Percentiles rank a stretch among this genome's conserved stretches.
Conservation (phyloP, 768 basidiomycete genomes). For the Tremella fuciformis region DNA sequence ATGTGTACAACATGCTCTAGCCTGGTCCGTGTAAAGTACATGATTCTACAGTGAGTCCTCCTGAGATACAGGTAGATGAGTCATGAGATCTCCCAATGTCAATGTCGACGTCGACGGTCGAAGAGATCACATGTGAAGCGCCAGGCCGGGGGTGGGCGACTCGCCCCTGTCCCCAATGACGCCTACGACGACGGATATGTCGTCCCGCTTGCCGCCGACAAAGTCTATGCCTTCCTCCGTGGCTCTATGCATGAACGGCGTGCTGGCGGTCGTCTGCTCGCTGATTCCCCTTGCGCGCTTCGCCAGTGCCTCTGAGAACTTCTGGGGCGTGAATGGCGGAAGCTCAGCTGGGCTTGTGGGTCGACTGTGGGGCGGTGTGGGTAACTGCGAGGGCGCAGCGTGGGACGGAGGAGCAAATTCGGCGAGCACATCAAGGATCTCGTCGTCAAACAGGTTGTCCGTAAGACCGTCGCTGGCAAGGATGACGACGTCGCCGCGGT, state of each 20-base stretch:
- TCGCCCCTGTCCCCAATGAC: slow-evolving; percentile 55
- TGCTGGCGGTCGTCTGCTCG: slow-evolving; percentile 45
- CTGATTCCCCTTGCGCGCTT: slow-evolving; percentile 40
- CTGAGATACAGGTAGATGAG: no score
- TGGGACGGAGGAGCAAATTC: slow-evolving; percentile 35
- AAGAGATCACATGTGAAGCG: slow-evolving; percentile 6
- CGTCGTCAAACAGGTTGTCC: slow-evolving; percentile 53
- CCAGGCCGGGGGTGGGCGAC: neutral
- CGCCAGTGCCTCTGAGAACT: slow-evolving; percentile 49
- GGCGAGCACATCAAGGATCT: slow-evolving; percentile 50
- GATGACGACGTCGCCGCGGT: slow-evolving; percentile 53
- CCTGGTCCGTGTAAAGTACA: no score
- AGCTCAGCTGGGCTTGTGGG: slow-evolving; percentile 15
- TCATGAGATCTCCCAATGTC: no score
- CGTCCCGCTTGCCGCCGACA: slow-evolving; percentile 78
- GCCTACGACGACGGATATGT: slow-evolving; percentile 67
- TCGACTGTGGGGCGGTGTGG: slow-evolving; percentile 16
- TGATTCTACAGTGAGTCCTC: no score
- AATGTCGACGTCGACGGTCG: no score
- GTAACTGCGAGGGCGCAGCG: slow-evolving; percentile 11
- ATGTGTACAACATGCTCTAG: no score
- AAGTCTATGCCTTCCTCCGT: slow-evolving; percentile 69
- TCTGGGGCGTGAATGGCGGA: slow-evolving; percentile 47
- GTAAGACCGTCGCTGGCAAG: slow-evolving; percentile 51
- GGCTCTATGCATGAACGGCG: slow-evolving; percentile 82